These are phyloP conservation scores for Colletotrichum lupini DNA, from an alignment of 2,329 filamentous ascomycete species.

Conservation along the genomic window DNA sequence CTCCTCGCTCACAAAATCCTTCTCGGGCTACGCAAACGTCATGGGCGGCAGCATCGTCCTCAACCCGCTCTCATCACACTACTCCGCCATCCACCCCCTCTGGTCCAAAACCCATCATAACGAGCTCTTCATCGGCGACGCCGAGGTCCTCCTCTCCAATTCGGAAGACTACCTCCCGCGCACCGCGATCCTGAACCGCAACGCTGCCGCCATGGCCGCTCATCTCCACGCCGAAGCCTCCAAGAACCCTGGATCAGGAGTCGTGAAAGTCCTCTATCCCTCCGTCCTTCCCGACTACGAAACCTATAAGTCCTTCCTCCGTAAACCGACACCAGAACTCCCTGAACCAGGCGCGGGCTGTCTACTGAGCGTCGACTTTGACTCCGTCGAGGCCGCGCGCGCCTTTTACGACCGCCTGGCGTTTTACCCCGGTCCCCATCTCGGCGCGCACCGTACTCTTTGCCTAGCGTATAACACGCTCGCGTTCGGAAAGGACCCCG, in stretches of 20 bases:
- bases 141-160: slow-evolving; percentile 56
- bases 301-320: slow-evolving; percentile 50
- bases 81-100: slow-evolving; percentile 48
- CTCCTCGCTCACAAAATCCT: slow-evolving; percentile 67
- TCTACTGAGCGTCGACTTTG: slow-evolving; percentile 63
- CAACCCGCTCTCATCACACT: slow-evolving; percentile 57
- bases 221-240: slow-evolving; percentile 47
- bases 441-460: slow-evolving; percentile 64
- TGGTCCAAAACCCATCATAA: slow-evolving; percentile 46
- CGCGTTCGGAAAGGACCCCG: slow-evolving; percentile 52
- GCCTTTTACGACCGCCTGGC: slow-evolving; percentile 62
- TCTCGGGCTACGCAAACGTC: slow-evolving; percentile 66
- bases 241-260: slow-evolving; percentile 34
- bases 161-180: slow-evolving; percentile 55
- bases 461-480: slow-evolving; percentile 58
- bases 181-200: slow-evolving; percentile 52
- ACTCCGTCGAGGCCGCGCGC: slow-evolving; percentile 48
- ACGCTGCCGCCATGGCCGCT: slow-evolving; percentile 54
- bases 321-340: slow-evolving; percentile 54
- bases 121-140: slow-evolving; percentile 60
- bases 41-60: slow-evolving; percentile 63
- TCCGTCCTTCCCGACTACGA: slow-evolving; percentile 48
- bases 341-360: slow-evolving; percentile 64
- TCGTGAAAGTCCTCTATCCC: slow-evolving; percentile 58
- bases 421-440: slow-evolving; percentile 63